Evolutionary conservation across 2,329 filamentous ascomycete genomes (phyloP), one percentile per base, ranked within the genome.

Genomic region (Colletotrichum liaoningense): DNA sequence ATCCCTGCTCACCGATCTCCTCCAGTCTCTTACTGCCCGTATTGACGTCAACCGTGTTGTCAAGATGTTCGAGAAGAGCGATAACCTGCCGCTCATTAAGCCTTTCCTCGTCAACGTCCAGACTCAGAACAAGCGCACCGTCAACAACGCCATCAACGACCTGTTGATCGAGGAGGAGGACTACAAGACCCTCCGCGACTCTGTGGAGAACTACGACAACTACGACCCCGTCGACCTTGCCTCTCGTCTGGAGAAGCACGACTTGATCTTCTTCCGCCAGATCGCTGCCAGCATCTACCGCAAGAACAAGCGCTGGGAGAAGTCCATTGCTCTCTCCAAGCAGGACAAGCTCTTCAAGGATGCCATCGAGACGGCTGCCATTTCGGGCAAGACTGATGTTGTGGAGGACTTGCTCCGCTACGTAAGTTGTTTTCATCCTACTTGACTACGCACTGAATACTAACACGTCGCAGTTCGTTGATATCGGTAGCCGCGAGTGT

Each of bases 221-320:
- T 99, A 98, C 81, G 97, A 99, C 82, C 93, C 96, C 3, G 94
- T 97, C 59, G 95, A 97, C 30, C 91, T 99, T 74, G 97, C 97
- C 2, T 90, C 94, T 81, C 94, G 97, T 69, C 89, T 99, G 12
- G 97, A 99, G 90, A 97, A 97, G 87, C 97, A 99, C 81, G 97
- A 99, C 70, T 87, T 99, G 62, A 95, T 99, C 76, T 99, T 99
- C 89, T 99, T 99, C 93, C 93, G 97, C 80, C 97, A 99, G 85
- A 98, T 99, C 80, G 97, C 97, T 5, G 95, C 97, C 77, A 98
- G 90, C 85, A 99, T 99, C 84, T 99, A 98, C 88, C 95, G 97
- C 83, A 99, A 98, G 90, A 98, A 98, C 89, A 98, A 98, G 93
- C 92, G 97, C 76, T 99, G 97, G 97, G 96, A 98, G 87, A 98